phyloP scores from a whole-genome alignment of 305 asterid genomes.

The Fraxinus latifolia region DNA sequence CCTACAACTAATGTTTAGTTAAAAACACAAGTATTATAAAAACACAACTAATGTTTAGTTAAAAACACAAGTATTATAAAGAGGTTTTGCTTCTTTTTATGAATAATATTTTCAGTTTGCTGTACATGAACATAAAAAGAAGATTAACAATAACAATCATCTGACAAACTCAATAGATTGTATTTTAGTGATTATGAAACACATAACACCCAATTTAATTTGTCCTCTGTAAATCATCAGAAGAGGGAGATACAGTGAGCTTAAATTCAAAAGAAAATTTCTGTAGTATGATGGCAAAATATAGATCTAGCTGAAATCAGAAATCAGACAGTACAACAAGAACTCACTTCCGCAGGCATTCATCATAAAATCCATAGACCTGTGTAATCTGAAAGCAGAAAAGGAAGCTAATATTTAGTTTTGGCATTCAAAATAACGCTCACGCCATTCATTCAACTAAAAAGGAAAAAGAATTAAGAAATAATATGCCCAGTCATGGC shows the following conservation, averaged over 20 bases:
- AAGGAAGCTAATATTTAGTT: conserved; percentile 17
- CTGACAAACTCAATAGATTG: background rate
- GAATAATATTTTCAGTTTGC: background rate
- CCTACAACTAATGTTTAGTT: background rate
- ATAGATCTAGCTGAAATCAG: conserved; percentile 22
- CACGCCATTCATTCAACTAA: background rate
- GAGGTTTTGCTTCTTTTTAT: background rate
- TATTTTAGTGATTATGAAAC: background rate
- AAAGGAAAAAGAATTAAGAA: background rate
- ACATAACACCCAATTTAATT: background rate
- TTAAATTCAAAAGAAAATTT: background rate
- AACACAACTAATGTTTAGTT: background rate
- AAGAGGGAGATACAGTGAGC: background rate
- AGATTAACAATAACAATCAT: background rate
- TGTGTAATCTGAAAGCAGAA: conserved; percentile 81
- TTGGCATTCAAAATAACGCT: background rate
- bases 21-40: background rate
- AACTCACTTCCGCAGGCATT: conserved; percentile 94
- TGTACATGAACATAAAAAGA: background rate
- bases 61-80: background rate
- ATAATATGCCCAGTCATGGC: background rate
- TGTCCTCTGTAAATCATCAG: background rate
- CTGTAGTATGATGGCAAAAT: conserved; percentile 9
- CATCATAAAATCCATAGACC: conserved; percentile 97
- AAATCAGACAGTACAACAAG: conserved; percentile 21